A percentile compares a stretch with the other conserved stretches of the same genome.
These are phyloP conservation scores for Exidia glandulosa DNA, from an alignment of 768 basidiomycete species.

Conservation along the genomic window DNA sequence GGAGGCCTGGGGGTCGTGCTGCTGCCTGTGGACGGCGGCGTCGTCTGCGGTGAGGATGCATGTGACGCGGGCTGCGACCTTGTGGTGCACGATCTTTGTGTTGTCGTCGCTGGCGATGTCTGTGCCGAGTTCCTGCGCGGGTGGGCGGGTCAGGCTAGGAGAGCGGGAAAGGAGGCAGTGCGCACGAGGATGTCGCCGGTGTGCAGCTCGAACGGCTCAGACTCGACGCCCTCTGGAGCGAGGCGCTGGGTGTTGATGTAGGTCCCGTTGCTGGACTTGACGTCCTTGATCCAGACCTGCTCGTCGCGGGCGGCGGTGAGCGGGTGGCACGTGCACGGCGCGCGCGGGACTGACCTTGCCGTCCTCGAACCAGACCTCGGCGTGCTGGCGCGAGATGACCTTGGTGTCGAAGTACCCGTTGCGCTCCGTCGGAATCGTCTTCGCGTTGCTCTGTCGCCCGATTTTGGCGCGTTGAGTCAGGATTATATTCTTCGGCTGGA, in stretches of 20 bases:
- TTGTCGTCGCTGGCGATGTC: slow-evolving; percentile 99
- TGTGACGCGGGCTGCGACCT: slow-evolving; percentile 89
- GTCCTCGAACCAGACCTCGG: slow-evolving; percentile 92
- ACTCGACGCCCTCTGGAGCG: slow-evolving; percentile 80
- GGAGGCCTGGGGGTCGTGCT: slow-evolving; percentile 22
- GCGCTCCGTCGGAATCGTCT: slow-evolving; percentile 80
- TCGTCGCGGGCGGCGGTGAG: not conserved
- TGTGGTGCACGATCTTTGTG: slow-evolving; percentile 95
- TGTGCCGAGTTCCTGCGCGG: slow-evolving; percentile 87
- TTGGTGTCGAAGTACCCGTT: slow-evolving; percentile 98
- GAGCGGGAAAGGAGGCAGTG: not conserved
- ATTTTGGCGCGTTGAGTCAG: slow-evolving; percentile 77
- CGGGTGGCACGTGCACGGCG: not conserved
- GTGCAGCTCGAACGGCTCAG: slow-evolving; percentile 87
- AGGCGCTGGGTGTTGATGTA: slow-evolving; percentile 96
- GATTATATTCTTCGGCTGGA: slow-evolving; percentile 86
- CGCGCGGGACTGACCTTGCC: slow-evolving; percentile 50
- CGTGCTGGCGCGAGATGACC: slow-evolving; percentile 86
- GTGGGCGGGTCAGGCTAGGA: not conserved
- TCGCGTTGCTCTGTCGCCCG: slow-evolving; percentile 90
- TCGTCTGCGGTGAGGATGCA: slow-evolving; percentile 86
- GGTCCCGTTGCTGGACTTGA: slow-evolving; percentile 95
- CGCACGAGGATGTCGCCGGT: slow-evolving; percentile 91
- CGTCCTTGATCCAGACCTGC: slow-evolving; percentile 96
- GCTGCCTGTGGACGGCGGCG: slow-evolving; percentile 61